Conservation (phyloP, 176 grass and related monocot species). For the Rhynchospora breviuscula region DNA sequence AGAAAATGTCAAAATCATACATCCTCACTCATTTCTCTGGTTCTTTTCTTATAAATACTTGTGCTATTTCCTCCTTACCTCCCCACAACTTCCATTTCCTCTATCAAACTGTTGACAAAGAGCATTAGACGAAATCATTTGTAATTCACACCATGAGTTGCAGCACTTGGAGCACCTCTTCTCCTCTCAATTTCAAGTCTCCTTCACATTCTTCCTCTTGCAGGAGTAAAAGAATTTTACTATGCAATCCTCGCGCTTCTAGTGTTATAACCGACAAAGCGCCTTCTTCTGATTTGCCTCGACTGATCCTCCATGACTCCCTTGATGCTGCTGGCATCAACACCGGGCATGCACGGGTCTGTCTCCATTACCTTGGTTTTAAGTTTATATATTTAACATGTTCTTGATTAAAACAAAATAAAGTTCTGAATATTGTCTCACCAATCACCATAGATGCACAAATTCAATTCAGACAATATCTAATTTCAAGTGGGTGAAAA, state of each 20-base stretch:
- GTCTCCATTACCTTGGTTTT: not conserved
- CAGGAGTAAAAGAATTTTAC: not conserved
- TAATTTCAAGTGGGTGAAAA: too few species aligned
- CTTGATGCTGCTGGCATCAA: constrained; percentile 47
- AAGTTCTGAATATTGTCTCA: not conserved
- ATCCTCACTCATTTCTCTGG: too few species aligned
- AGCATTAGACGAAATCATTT: too few species aligned
- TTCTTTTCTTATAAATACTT: too few species aligned
- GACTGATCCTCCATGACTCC: constrained; percentile 66
- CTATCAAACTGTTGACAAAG: not conserved
- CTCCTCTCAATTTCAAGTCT: constrained; percentile 4
- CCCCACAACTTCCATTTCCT: not conserved
- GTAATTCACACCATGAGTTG: not conserved
- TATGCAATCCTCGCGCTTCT: not conserved
- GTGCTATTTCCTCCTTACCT: too few species aligned
- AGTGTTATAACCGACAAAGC: not conserved
- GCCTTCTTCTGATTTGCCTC: constrained; percentile 13
- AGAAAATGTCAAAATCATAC: too few species aligned
- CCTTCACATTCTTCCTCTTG: not conserved
- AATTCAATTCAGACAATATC: not conserved
- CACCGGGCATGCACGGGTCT: constrained; percentile 49
- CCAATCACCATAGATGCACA: not conserved
- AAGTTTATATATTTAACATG: not conserved
- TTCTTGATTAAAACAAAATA: not conserved
- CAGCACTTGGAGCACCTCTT: not conserved